Evolutionary conservation across 2,329 filamentous ascomycete species (phyloP), one percentile per base, ranked within the genome.

Genomic region (Hyphodiscus sp.): DNA sequence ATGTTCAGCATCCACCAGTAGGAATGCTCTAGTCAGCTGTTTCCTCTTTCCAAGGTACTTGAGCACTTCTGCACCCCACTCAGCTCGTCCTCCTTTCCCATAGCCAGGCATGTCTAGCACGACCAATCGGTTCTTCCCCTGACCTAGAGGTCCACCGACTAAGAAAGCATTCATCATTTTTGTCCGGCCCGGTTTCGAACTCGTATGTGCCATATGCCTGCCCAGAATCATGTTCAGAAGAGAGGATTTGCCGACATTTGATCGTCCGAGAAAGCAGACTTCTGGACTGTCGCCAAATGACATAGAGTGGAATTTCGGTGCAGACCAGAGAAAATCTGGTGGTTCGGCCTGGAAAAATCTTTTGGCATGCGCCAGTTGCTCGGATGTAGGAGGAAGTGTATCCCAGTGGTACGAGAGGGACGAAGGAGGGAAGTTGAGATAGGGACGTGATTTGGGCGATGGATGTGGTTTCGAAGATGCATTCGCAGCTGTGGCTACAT

Each of bases 31-130:
- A 67, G 72, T 66, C 62, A 79, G 60, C 71, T 88, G 81, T 63
- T 78, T 82, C 57, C 85, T 74, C 44, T 74, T 73, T 58, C 75
- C 72, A 30, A 89, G 67, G 69, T 86, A 88, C 66, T 86, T 87
- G 72, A 87, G 74, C 55, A 87, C 85, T 67, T 87, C 81, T 20
- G 68, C 65, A 0, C 85, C 85, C 83, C 85, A 88, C 61, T 81
- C 78, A 9, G 73, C 67, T 33, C 77, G 70, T 63, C 80, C 82
- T 1, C 78, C 83, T 53, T 80, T 76, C 3, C 85, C 85, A 63
- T 89, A 89, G 0, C 85, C 85, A 1, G 85, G 86, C 78, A 86
- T 86, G 67, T 89, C 85, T 19, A 89, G 73, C 33, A 89, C 74
- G 0, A 83, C 76, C 26, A 86, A 64, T 48, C 65, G 61, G 19